Base-by-base conservation (phyloP, 805 yeast genomes). In the Blastobotrys peoriensis region DNA sequence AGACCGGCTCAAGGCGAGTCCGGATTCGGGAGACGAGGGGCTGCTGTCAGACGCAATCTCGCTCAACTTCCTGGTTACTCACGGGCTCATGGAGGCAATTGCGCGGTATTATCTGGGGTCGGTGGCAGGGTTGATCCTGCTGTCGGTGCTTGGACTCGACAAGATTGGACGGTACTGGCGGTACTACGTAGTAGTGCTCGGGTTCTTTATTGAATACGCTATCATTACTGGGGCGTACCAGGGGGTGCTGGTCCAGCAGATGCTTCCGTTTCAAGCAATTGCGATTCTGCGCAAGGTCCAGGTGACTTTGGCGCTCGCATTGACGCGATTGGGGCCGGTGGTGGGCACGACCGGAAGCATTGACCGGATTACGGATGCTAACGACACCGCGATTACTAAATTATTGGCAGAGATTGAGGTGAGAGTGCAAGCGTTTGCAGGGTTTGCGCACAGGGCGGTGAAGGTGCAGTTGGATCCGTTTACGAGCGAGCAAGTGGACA, bases 81-180 rank as follows among this genome's bases (percentile, higher is more conserved):
- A 25, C 10, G 30, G 30, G 8, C 30, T 25, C 30, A 25, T 8
- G 13, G 30, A 25, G 30, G 30, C 30, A 8, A 25, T 8, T 8
- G 30, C 10, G 13, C n/a, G n/a, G n/a, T 25, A 25, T 25, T 25
- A 25, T 25, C 30, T 25, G 10, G 13, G 13, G 36, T 17, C 18
- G n/a, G 18, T 13, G 25, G 10, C 17, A 33, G 34, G 16, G 36
- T 20, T 10, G 34, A 16, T 43, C 15, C 33, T 49, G 20, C 41
- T 60, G 18, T 43, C 49, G 25, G 18, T 53, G 21, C 41, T 59
- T 43, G 48, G 48, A 10, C 23, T 47, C 21, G 50, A 51, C 17
- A 45, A 40, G 13, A 22, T 39, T 0, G 60, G 54, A 17, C 35
- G 45, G 4, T 37, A 49, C 42, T 60, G 62, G 64, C 48, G 62